Evolutionary conservation across 1,284 basidiomycete genomes (phyloP).

Genomic region (Ceratobasidium sp.): DNA sequence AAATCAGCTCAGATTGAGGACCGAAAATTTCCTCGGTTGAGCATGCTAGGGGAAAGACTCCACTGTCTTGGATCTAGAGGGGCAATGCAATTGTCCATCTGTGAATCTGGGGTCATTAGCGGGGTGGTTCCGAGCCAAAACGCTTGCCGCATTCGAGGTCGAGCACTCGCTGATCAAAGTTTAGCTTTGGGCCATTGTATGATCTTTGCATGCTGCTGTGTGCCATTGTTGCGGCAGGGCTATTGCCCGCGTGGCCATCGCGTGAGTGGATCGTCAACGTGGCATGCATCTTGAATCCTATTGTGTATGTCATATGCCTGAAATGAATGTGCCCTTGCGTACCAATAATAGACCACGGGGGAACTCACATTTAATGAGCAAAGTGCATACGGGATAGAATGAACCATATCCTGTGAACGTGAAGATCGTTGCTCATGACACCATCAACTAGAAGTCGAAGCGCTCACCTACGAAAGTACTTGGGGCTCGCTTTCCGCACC

Average conservation of each 20-base stretch:
- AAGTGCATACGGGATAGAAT: not conserved
- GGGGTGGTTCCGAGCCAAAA: not conserved
- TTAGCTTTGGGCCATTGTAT: conserved; percentile 11
- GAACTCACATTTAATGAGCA: not conserved
- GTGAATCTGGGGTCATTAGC: conserved; percentile 37
- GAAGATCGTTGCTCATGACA: conserved; percentile 12
- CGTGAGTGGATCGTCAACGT: conserved; percentile 12
- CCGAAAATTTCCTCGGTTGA: conserved; percentile 29
- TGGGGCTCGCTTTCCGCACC: not conserved
- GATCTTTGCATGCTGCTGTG: not conserved
- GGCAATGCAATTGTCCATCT: conserved; percentile 4
- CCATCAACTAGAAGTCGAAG: conserved; percentile 13
- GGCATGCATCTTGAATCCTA: not conserved
- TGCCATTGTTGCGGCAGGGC: not conserved
- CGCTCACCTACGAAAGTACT: conserved; percentile 13
- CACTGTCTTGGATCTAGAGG: conserved; percentile 36
- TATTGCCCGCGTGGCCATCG: conserved; percentile 3
- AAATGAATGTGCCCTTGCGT: not conserved
- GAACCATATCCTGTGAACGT: conserved; percentile 17
- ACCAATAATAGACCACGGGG: not conserved
- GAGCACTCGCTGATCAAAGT: conserved; percentile 17
- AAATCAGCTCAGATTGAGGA: conserved; percentile 13
- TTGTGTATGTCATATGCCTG: not conserved
- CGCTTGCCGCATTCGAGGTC: not conserved
- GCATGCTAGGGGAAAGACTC: conserved; percentile 33